These are phyloP conservation scores for Pachysolen tannophilus DNA, from an alignment of 805 yeast genomes.

Conservation along the genomic window DNA sequence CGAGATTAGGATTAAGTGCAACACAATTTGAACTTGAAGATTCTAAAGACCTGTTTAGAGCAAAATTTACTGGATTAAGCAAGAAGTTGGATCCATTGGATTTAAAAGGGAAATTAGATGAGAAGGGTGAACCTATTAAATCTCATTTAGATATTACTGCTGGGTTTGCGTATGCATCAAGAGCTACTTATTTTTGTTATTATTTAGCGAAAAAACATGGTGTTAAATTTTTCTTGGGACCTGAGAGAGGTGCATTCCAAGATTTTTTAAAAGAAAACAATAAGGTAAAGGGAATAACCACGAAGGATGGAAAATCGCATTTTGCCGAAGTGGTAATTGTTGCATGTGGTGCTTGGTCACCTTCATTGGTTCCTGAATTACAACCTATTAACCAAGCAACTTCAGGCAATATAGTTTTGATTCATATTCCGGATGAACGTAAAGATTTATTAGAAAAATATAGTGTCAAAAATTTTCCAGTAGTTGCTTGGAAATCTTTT, in stretches of 20 bases:
- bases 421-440: conserved; percentile 28
- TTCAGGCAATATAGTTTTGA: conserved; percentile 26
- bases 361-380: conserved; percentile 14
- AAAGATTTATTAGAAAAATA: conserved; percentile 26
- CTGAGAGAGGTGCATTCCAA: conserved; percentile 19
- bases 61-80: conserved; percentile 21
- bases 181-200: conserved; percentile 23
- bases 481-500: conserved; percentile 21
- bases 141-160: conserved; percentile 23
- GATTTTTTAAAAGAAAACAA: conserved; percentile 13
- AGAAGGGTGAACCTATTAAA: conserved; percentile 11
- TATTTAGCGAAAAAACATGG: conserved; percentile 20
- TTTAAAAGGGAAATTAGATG: conserved; percentile 13
- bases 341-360: conserved; percentile 18
- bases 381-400: conserved; percentile 28
- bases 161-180: conserved; percentile 27
- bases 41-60: conserved; percentile 21
- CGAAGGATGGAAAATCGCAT: conserved; percentile 16
- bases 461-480: conserved; percentile 24
- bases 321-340: conserved; percentile 14
- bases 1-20: conserved; percentile 20
- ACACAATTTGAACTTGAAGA: conserved; percentile 21
- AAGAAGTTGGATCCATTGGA: conserved; percentile 16
- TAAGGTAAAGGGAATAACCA: conserved; percentile 15
- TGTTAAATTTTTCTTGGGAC: conserved; percentile 24